A percentile compares a stretch with the other conserved stretches of the same genome.
Conservation (phyloP, 2,329 filamentous ascomycete species). For the Cercospora janseana region DNA sequence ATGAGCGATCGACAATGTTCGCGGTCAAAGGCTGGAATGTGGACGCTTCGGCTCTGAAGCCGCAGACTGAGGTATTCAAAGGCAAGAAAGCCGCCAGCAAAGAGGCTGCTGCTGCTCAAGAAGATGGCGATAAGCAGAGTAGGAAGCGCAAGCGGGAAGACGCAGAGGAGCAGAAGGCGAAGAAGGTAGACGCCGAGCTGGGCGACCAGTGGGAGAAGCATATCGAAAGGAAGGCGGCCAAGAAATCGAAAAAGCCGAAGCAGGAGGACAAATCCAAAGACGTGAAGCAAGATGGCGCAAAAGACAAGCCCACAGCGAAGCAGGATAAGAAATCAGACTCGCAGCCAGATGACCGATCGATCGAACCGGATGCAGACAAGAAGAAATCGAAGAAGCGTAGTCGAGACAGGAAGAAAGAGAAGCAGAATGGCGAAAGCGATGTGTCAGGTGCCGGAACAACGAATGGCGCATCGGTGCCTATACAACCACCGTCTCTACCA, state of each 20-base stretch:
- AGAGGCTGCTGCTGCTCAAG: conserved; percentile 34
- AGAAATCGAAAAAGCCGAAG: conserved; percentile 35
- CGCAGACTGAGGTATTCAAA: conserved; percentile 56
- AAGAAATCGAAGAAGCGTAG: conserved; percentile 35
- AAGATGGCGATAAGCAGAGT: conserved; percentile 55
- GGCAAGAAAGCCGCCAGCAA: conserved; percentile 10
- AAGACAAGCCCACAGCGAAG: conserved; percentile 24
- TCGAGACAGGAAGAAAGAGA: conserved; percentile 36
- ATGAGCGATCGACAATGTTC: conserved; percentile 64
- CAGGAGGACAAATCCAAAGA: conserved; percentile 25
- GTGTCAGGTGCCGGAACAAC: neutral
- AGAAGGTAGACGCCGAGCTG: conserved; percentile 57
- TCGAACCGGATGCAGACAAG: conserved; percentile 28
- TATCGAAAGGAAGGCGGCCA: conserved; percentile 63
- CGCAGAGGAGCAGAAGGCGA: conserved; percentile 54
- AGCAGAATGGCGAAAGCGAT: conserved; percentile 22
- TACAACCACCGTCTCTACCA: conserved; percentile 35
- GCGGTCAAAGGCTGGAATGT: conserved; percentile 91
- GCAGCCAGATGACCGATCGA: conserved; percentile 3
- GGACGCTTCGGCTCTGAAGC: conserved; percentile 67
- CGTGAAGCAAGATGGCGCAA: conserved; percentile 16
- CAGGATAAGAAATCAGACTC: conserved; percentile 29
- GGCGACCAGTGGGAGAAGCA: conserved; percentile 75
- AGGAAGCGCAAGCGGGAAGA: conserved; percentile 36
- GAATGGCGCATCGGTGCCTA: conserved; percentile 15